These are phyloP conservation scores for Suillus americanus DNA, from an alignment of 768 basidiomycete genomes.

Conservation along the genomic window DNA sequence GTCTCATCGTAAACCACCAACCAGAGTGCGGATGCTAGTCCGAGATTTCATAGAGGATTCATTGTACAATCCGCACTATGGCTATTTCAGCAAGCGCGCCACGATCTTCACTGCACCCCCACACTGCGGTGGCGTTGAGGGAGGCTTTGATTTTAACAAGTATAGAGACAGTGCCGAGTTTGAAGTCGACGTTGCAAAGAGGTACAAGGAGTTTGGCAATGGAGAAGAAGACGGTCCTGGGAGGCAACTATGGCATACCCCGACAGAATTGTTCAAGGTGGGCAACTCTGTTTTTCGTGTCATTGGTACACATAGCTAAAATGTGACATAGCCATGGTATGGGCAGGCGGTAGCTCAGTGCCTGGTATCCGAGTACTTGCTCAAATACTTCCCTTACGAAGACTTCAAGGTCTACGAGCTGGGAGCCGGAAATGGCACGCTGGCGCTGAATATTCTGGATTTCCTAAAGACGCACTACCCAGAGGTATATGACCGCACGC, in stretches of 20 bases:
- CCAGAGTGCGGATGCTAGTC: constrained; percentile 86
- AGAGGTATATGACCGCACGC: constrained; percentile 90
- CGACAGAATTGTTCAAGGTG: constrained; percentile 96
- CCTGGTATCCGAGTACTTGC: constrained; percentile 87
- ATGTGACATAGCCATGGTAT: constrained; percentile 77
- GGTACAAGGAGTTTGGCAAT: constrained; percentile 71
- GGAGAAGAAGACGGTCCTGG: constrained; percentile 68
- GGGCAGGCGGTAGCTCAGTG: constrained; percentile 89
- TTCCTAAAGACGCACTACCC: constrained; percentile 76
- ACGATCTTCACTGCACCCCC: constrained; percentile 76
- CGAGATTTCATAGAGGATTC: constrained; percentile 97
- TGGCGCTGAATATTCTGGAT: constrained; percentile 86
- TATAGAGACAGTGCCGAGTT: constrained; percentile 75
- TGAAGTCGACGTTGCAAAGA: constrained; percentile 73
- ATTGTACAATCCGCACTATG: constrained; percentile 95
- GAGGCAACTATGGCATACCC: constrained; percentile 97
- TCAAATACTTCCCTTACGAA: constrained; percentile 95
- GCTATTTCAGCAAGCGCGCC: constrained; percentile 93
- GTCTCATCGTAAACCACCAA: constrained; percentile 55
- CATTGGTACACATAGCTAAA: constrained; percentile 9
- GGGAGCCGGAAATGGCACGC: constrained; percentile 95
- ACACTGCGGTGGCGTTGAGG: constrained; percentile 38
- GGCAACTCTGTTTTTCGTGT: background rate
- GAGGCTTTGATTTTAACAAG: constrained; percentile 62
- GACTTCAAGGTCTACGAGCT: constrained; percentile 97